Conservation (phyloP, 805 yeast genomes). For the Lachancea lanzarotensis region DNA sequence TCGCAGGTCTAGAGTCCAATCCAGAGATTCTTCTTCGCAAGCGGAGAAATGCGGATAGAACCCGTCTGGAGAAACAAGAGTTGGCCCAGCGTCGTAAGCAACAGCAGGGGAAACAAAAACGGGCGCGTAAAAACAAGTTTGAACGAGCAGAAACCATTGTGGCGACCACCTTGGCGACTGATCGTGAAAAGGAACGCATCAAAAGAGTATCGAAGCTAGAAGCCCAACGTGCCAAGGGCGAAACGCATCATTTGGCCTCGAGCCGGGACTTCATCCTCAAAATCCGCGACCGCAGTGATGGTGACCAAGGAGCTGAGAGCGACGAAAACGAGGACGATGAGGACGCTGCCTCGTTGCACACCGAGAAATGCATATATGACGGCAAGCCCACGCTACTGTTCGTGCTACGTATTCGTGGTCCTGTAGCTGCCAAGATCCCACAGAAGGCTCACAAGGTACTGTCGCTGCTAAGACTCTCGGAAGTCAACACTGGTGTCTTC, state of each 20-base stretch:
- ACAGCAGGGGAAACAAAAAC: slow-evolving; percentile 39
- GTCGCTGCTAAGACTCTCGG: slow-evolving; percentile 51
- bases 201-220: slow-evolving; percentile 55
- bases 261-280: slow-evolving; percentile 32
- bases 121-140: slow-evolving; percentile 45
- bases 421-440: slow-evolving; percentile 59
- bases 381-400: slow-evolving; percentile 50
- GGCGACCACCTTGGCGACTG: slow-evolving; percentile 55
- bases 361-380: slow-evolving; percentile 33
- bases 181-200: slow-evolving; percentile 63
- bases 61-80: slow-evolving; percentile 68
- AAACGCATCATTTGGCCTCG: slow-evolving; percentile 24
- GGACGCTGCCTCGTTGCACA: slow-evolving; percentile 19
- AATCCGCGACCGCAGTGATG: slow-evolving; percentile 13
- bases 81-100: slow-evolving; percentile 47
- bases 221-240: slow-evolving; percentile 28
- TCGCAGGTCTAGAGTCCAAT: slow-evolving; percentile 43
- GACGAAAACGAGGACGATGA: slow-evolving; percentile 21
- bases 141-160: slow-evolving; percentile 71
- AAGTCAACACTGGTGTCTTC: slow-evolving; percentile 64
- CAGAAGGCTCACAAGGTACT: slow-evolving; percentile 54
- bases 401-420: slow-evolving; percentile 62
- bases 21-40: slow-evolving; percentile 74
- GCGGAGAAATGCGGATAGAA: slow-evolving; percentile 71
- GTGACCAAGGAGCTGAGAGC: slow-evolving; percentile 14